Base-by-base conservation (phyloP, 1,139 yeast species). In the Scheffersomyces segobiensis region DNA sequence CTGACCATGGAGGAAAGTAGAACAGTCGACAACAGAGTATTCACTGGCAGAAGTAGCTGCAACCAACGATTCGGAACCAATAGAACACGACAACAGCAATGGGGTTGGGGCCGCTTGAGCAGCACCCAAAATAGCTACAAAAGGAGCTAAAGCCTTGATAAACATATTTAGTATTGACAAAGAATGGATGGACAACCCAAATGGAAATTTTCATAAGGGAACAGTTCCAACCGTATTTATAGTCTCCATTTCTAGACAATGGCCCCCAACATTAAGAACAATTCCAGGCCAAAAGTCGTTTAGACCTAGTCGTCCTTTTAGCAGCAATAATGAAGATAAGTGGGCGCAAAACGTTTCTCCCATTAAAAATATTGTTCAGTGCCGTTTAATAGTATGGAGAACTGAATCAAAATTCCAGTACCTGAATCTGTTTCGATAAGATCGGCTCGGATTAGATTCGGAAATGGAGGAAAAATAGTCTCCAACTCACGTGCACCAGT, bases 1-100 rank as follows among this genome's bases (percentile, higher is more conserved):
- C 6, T 59, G 59, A 55, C 63, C 62, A 32, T 57, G 49, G 56
- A 60, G 63, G 56, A 57, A 65, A 18, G 55, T 22, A n/a, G 59
- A 53, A 52, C 67, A 65, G 52, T 63, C 60, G 32, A 46, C 57
- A 20, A 62, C 65, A 5, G 65, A 65, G 57, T 58, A 64, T 17
- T 56, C 54, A 22, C 57, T 57, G 24, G 32, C 48, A 12, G 52
- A n/a, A 22, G 54, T 54, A 20, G 54, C 54, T 47, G 56, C 57
- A 22, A 59, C 50, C 20, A 53, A 46, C 17, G 50, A 19, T 5
- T 48, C 50, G 20, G 26, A 21, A 20, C 26, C 50, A 17, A 48
- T 8, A 14, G 21, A 24, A 48, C 50, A 48, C 12, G 50, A 20
- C 50, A 48, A 48, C 18, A 20, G 50, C 26, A 48, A 24, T 48